Evolutionary conservation across 805 yeast genomes (phyloP), one percentile per base, ranked within the genome.

Genomic region (Candida rishiriensis): DNA sequence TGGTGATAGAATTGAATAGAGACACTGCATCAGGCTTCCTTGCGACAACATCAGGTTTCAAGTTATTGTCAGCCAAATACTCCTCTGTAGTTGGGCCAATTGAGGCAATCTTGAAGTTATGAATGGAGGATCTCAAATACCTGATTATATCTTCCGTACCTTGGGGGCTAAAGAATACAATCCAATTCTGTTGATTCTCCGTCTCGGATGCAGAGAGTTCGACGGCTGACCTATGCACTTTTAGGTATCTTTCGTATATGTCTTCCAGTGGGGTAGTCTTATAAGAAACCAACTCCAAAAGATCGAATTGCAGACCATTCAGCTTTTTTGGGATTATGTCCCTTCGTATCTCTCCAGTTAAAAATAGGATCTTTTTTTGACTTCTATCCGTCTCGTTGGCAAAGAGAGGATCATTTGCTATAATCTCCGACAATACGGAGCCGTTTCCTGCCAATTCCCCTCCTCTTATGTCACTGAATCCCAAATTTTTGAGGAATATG

Each of bases 81-180:
- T 68, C 71, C 43, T 84, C 79, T 10, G 98, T 91, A 0, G 97
- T 91, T 2, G 97, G 97, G 0, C 98, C 98, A 46, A 91, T 91
- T 3, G 90, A 81, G 0, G 95, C 97, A 13, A 88, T 66, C 39
- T 70, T 73, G 36, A 70, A 61, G 1, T 52, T 44, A 3, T 45
- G 38, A 3, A 41, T 15, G 2, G 43, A 35, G 3, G 31, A 15
- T 29, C 42, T 46, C 16, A 63, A 48, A 48, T 72, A 71, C 10
- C 73, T 63, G 3, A 86, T 76, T 11, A 89, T 81, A 1, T 63
- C 69, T 28, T 74, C 76, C 0, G 95, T 83, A 0, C 96, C 96
- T 54, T 93, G 95, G 0, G 97, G 95, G 50, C 97, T 87, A 64
- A 90, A 91, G 48, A 91, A 84, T 0, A 90, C 84, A 5, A 89